These are phyloP conservation scores for Hypsizygus ulmarius DNA, from an alignment of 1,284 basidiomycete genomes.

Conservation along the genomic window DNA sequence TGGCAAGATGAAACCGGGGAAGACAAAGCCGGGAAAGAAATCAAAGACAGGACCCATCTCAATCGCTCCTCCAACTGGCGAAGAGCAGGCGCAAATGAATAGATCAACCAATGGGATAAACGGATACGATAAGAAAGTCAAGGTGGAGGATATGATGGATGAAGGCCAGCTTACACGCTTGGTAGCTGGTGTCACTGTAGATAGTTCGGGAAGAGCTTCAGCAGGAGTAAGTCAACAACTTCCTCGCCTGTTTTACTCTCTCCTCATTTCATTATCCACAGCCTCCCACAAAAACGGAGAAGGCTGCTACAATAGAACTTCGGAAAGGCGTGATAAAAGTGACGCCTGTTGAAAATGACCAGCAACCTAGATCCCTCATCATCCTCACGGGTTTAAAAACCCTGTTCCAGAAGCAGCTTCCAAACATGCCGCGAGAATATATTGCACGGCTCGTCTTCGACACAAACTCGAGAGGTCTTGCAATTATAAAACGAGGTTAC, in stretches of 20 bases:
- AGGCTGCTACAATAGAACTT: constrained; percentile 83
- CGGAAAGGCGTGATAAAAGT: constrained; percentile 84
- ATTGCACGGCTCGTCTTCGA: constrained; percentile 96
- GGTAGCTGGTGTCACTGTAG: constrained; percentile 78
- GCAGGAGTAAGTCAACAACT: constrained; percentile 39
- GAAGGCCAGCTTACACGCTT: constrained; percentile 69
- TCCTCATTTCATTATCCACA: constrained; percentile 22
- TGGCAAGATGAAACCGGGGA: constrained; percentile 53
- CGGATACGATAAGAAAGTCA: constrained; percentile 56
- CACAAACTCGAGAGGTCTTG: constrained; percentile 86
- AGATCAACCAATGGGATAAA: constrained; percentile 42
- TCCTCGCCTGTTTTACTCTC: constrained; percentile 8
- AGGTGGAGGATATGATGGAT: constrained; percentile 77
- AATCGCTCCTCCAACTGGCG: constrained; percentile 28
- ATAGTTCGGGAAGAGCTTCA: constrained; percentile 52
- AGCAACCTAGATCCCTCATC: constrained; percentile 72
- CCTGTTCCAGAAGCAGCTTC: constrained; percentile 95
- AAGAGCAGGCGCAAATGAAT: constrained; percentile 46
- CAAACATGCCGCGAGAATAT: constrained; percentile 99
- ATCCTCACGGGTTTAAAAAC: constrained; percentile 95
- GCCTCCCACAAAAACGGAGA: constrained; percentile 60
- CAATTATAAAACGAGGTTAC: constrained; percentile 93
- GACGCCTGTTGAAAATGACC: constrained; percentile 84
- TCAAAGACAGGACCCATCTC: constrained; percentile 47
- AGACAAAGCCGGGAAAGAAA: constrained; percentile 49